Evolutionary conservation across 305 asterid genomes (phyloP), one percentile per base, ranked within the genome.

Genomic region (Ilex paraguariensis): DNA sequence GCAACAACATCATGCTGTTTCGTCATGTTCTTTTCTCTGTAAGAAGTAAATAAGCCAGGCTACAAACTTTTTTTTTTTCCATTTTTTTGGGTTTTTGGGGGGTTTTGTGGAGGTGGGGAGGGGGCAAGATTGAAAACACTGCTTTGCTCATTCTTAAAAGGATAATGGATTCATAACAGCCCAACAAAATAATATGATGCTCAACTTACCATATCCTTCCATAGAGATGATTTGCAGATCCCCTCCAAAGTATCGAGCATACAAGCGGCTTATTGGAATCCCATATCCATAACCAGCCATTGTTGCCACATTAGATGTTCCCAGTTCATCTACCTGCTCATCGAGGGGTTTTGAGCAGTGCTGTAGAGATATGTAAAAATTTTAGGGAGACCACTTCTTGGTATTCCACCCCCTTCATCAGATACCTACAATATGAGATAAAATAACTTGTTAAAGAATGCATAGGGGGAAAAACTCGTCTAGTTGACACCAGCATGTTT

Each of bases 261-360:
- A 93, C 79, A 87, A 73, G 67, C 96, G 99, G 79, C 96, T 93
- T 57, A 90, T 87, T 52, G 99, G 97, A 72, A 93, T 88, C 63
- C 99, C 99, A 70, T 81, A 90, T n/a, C 99, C 99, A 71, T 87
- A 93, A 67, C 99, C 99, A 61, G 99, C 99, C 94, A 87, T 82
- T 30, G 87, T 84, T 53, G 90, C 78, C 32, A 64, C 56, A 63
- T 66, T 64, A 55, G 73, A 81, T 15, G 87, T 79, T 67, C 76
- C 95, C 70, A 87, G 84, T 61, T 93, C 42, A 36, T 36, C 91
- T 4, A 79, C 56, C 51, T 83, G 87, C 65, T 84, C 95, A 53
- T 85, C 88, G 57, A 92, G 84, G 57, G 97, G 67, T 81, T 90
- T 74, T 59, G 82, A 62, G 99, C 97, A 52, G 99, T 90, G 60